These are phyloP conservation scores for Helicostylum pulchrum DNA, from an alignment of 192 early-diverging fungal species.

Conservation along the genomic window DNA sequence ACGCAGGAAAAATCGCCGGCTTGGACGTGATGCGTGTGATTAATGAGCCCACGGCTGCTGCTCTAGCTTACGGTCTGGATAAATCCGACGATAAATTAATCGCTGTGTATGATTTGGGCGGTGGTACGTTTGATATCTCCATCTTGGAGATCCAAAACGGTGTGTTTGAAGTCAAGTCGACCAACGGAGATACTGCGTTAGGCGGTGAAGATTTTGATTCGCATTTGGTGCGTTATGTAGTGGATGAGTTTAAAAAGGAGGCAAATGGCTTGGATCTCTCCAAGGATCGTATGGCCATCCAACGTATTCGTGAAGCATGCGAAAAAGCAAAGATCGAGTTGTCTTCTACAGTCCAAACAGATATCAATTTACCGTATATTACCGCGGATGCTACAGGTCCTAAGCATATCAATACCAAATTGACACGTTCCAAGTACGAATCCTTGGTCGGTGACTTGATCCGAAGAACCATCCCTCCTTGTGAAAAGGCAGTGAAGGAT, in stretches of 20 bases:
- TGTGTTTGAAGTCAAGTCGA: conserved; percentile 91
- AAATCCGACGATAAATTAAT: conserved; percentile 65
- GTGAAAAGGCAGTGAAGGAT: conserved; percentile 87
- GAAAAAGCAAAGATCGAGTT: conserved; percentile 95
- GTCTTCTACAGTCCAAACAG: conserved; percentile 83
- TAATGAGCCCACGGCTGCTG: conserved; percentile 87
- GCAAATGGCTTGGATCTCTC: conserved; percentile 68
- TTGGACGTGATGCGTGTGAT: conserved; percentile 80
- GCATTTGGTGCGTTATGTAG: conserved; percentile 63
- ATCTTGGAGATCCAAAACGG: conserved; percentile 86
- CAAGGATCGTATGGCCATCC: conserved; percentile 85
- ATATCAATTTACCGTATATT: conserved; percentile 96
- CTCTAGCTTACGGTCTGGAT: conserved; percentile 81
- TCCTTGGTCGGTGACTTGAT: conserved; percentile 65
- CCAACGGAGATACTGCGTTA: conserved; percentile 80
- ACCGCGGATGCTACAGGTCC: conserved; percentile 84
- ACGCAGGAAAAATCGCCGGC: conserved; percentile 79
- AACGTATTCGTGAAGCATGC: conserved; percentile 87
- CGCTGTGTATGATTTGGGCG: conserved; percentile 88
- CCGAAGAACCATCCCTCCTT: conserved; percentile 80
- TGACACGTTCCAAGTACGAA: conserved; percentile 84
- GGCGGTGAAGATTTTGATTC: conserved; percentile 63
- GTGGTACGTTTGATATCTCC: conserved; percentile 91
- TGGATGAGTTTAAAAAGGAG: conserved; percentile 82
- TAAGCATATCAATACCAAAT: conserved; percentile 93